These are phyloP conservation scores for Vinca minor DNA, from an alignment of 257 asterid genomes.

Conservation along the genomic window DNA sequence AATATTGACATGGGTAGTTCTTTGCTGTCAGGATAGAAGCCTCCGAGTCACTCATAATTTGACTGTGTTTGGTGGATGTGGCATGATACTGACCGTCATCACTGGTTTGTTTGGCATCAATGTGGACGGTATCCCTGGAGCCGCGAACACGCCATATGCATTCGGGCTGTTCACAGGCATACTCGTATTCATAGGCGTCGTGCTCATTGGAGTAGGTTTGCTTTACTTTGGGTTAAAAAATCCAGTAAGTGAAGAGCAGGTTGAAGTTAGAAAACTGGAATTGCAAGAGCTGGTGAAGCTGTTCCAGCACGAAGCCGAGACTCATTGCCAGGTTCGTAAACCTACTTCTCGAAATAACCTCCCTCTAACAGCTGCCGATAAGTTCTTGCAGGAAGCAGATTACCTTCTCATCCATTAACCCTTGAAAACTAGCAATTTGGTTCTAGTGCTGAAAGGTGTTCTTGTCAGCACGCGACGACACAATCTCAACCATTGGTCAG, in stretches of 20 bases:
- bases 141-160: conserved; percentile 66
- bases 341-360: conserved; percentile 50
- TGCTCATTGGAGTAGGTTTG: conserved; percentile 59
- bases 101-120: conserved; percentile 91
- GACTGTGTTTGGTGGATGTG: conserved; percentile 95
- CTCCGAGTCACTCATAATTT: conserved; percentile 82
- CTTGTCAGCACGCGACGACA: too few relatives aligned
- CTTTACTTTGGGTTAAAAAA: conserved; percentile 72
- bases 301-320: conserved; percentile 92
- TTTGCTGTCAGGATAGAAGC: conserved; percentile 64
- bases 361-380: conserved; percentile 86
- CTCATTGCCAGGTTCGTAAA: conserved; percentile 85
- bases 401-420: conserved; percentile 50
- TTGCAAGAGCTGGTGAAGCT: conserved; percentile 63
- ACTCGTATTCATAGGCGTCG: conserved; percentile 48
- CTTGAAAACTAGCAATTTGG: too few relatives aligned
- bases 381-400: conserved; percentile 42
- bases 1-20: neutral
- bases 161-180: conserved; percentile 67
- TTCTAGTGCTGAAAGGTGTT: too few relatives aligned
- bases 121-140: conserved; percentile 94
- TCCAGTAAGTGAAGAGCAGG: conserved; percentile 64
- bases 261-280: conserved; percentile 75
- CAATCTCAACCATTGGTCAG: too few relatives aligned
- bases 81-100: conserved; percentile 77